Base-by-base conservation (phyloP, 495 filamentous ascomycete genomes). In the Pyrenula aspistea region DNA sequence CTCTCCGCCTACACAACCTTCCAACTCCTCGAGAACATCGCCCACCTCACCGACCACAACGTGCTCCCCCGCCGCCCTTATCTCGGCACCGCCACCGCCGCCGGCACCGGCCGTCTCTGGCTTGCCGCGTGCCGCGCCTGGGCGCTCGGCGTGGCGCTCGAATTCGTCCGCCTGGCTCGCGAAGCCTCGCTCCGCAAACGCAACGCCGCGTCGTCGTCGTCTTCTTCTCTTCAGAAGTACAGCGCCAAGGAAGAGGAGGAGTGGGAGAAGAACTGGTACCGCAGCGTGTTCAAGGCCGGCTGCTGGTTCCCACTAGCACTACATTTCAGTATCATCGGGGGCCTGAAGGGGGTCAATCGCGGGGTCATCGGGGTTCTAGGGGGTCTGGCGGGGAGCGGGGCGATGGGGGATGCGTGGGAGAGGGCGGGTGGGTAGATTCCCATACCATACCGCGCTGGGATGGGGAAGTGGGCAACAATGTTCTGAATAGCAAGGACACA, bases 11-110 rank as follows among this genome's bases (percentile, higher is more conserved):
- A 84, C 66, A 66, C 85, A 12, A 60, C 76, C 2, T 91, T 86
- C 73, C 92, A 96, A 69, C 65, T 76, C 10, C 77, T 95, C 25
- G 92, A 97, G 75, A 96, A 96, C 68, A 82, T 76, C 3, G 86
- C 85, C 10, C 95, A 87, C 71, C 77, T 97, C 10, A 79, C 84
- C 2, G 66, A 71, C 21, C 87, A 89, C 61, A 81, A 81, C 19
- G 53, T 77, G 0, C 53, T 71, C 8, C 22, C 50, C n/a, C 50
- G 50, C n/a, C n/a, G 22, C 19, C 8, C 31, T 4, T 42, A 42
- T 42, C 31, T 42, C 15, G n/a, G 50, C 8, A 11, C 19, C 11
- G 42, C 11, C 11, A 52, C 8, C 10, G 22, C 10, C 8, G 50
- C 4, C 22, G 50, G 50, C 10, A 52, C 19, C 8, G 50, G 19